Percentiles rank a stretch among this genome's conserved stretches.
Evolutionary conservation across 2,329 filamentous ascomycete species (phyloP).

Genomic region (Pseudopyricularia javanii): DNA sequence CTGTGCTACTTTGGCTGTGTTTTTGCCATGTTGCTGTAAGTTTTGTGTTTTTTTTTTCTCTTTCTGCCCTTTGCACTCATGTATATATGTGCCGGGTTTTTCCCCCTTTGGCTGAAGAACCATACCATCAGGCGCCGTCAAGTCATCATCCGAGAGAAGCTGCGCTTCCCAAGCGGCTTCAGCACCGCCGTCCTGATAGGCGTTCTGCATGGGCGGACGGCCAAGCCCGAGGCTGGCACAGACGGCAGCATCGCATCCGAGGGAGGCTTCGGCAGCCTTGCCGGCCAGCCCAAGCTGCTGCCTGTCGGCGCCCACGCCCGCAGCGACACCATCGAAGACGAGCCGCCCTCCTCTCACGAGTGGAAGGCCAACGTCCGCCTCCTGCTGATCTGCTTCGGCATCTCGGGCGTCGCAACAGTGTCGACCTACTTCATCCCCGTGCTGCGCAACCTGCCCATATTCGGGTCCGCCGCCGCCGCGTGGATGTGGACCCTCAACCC

Average conservation of each 20-base stretch:
- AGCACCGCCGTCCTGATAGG: constrained; percentile 89
- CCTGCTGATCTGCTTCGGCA: constrained; percentile 41
- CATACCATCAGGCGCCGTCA: constrained; percentile 52
- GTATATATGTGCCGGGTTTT: no score
- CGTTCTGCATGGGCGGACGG: constrained; percentile 61
- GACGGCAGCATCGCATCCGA: constrained; percentile 18
- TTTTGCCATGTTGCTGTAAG: constrained; percentile 75
- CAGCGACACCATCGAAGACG: constrained; percentile 15
- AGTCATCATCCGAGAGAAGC: constrained; percentile 82
- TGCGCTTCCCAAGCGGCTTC: constrained; percentile 91
- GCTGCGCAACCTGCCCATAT: constrained; percentile 74
- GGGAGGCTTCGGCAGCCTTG: constrained; percentile 30
- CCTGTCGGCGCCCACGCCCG: constrained; percentile 2
- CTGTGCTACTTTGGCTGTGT: constrained; percentile 95
- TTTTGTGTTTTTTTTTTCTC: not conserved
- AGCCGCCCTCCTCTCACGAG: constrained; percentile 21
- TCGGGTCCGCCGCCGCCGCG: constrained; percentile 57
- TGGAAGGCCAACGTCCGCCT: constrained; percentile 37
- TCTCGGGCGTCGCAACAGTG: constrained; percentile 60
- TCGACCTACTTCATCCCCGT: constrained; percentile 82
- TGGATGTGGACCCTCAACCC: constrained; percentile 98
- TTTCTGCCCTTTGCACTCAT: not conserved
- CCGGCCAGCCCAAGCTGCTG: constrained; percentile 11
- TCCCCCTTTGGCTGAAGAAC: not conserved
- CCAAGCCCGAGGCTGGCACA: not conserved